These are phyloP conservation scores for Ogataea minuta DNA, from an alignment of 805 yeast genomes.

Conservation along the genomic window DNA sequence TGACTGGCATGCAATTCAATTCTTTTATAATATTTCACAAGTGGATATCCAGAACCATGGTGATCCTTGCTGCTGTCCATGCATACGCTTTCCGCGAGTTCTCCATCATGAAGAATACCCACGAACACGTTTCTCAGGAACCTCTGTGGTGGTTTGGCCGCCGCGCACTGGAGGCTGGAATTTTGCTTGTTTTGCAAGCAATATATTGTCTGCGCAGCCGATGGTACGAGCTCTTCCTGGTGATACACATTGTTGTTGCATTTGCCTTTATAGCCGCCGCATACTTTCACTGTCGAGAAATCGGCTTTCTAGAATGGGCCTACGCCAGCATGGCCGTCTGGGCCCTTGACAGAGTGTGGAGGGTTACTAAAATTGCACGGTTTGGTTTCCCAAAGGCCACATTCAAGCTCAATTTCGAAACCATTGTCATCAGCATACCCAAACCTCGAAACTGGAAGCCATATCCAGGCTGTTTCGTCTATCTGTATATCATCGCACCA, in stretches of 20 bases:
- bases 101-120: constrained; percentile 3
- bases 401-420: constrained; percentile 19
- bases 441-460: constrained; percentile 46
- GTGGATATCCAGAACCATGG: constrained; percentile 39
- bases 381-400: constrained; percentile 28
- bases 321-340: constrained; percentile 39
- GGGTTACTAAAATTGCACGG: constrained; percentile 35
- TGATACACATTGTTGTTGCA: constrained; percentile 45
- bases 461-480: constrained; percentile 59
- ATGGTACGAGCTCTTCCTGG: constrained; percentile 46
- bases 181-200: constrained; percentile 44
- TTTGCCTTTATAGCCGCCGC: constrained; percentile 45
- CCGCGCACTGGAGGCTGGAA: constrained; percentile 39
- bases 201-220: constrained; percentile 43
- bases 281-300: constrained; percentile 40
- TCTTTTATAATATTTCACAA: constrained; percentile 44
- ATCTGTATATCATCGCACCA: constrained; percentile 43
- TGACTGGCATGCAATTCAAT: constrained; percentile 49
- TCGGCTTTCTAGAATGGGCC: constrained; percentile 43
- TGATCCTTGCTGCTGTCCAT: constrained; percentile 31
- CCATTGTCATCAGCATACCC: constrained; percentile 34
- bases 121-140: constrained; percentile 9
- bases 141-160: constrained; percentile 20
- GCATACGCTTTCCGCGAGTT: constrained; percentile 34
- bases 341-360: constrained; percentile 39